Conservation (phyloP, 2,329 filamentous ascomycete genomes). For the Nannizziopsis barbatae region DNA sequence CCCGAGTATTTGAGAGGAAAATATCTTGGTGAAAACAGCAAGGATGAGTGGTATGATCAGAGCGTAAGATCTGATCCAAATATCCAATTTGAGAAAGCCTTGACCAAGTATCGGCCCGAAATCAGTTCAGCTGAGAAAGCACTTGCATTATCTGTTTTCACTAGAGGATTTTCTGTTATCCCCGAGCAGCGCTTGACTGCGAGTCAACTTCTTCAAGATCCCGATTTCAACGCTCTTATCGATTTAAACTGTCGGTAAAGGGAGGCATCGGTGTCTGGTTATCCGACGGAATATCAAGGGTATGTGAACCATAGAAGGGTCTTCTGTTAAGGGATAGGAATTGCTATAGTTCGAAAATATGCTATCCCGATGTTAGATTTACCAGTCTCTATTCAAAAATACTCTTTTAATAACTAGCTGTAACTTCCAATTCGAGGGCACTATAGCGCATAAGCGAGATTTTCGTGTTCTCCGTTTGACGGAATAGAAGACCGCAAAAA, state of each 20-base stretch:
- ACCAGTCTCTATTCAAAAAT: too few species aligned
- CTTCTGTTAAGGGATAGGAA: too few species aligned
- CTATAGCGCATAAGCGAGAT: too few species aligned
- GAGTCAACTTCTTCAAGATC: slow-evolving; percentile 20
- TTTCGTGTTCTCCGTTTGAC: too few species aligned
- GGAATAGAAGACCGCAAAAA: too few species aligned
- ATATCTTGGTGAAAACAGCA: slow-evolving; percentile 10
- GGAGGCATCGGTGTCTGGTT: too few species aligned
- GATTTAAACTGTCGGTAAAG: not conserved
- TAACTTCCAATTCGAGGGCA: too few species aligned
- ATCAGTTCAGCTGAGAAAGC: slow-evolving; percentile 4
- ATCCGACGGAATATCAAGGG: too few species aligned
- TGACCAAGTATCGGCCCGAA: not conserved
- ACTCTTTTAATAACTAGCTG: too few species aligned
- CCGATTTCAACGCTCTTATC: slow-evolving; percentile 22
- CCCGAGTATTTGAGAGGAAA: slow-evolving; percentile 21
- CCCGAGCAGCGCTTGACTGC: slow-evolving; percentile 20
- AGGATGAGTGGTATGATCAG: slow-evolving; percentile 24
- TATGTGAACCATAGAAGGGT: too few species aligned
- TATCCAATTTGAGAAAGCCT: not conserved
- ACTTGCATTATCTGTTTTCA: slow-evolving; percentile 8
- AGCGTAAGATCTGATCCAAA: slow-evolving; percentile 8
- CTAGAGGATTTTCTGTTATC: slow-evolving; percentile 12
- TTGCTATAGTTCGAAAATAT: too few species aligned
- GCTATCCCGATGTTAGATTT: too few species aligned